Conservation (phyloP, 225 moss, liverwort and hornwort genomes). For the Thuidium tamariscinum region DNA sequence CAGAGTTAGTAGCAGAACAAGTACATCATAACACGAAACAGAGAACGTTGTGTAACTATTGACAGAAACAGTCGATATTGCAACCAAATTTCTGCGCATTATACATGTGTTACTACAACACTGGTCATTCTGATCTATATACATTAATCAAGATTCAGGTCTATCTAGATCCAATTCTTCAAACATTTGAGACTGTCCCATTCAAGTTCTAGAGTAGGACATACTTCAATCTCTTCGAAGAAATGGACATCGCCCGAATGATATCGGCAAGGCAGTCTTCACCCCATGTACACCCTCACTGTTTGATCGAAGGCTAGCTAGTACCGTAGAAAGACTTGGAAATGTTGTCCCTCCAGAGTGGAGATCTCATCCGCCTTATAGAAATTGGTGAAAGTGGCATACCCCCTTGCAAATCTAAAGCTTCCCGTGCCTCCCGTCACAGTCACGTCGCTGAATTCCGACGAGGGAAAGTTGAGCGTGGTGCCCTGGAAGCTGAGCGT, state of each 20-base stretch:
- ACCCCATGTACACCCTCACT: too few relatives aligned
- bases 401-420: constrained; percentile 24
- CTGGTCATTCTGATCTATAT: neutral
- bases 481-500: constrained; percentile 52
- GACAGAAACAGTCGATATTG: neutral
- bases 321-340: constrained; percentile 28
- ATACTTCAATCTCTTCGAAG: neutral
- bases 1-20: neutral
- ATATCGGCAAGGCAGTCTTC: neutral
- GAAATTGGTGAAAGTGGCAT: constrained; percentile 41
- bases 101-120: neutral
- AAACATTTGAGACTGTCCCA: neutral
- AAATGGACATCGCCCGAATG: neutral
- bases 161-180: neutral
- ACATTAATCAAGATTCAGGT: neutral
- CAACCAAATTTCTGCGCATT: neutral
- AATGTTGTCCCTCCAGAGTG: constrained; percentile 34
- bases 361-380: constrained; percentile 32
- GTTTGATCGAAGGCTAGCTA: neutral
- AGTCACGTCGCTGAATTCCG: constrained; percentile 23
- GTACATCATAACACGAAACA: neutral
- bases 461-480: constrained; percentile 40
- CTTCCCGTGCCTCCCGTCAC: constrained; percentile 41
- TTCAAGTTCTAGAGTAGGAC: neutral
- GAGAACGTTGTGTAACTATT: neutral